Base-by-base conservation (phyloP, 78 protist species). In the Dictyostelium discoideum region DNA sequence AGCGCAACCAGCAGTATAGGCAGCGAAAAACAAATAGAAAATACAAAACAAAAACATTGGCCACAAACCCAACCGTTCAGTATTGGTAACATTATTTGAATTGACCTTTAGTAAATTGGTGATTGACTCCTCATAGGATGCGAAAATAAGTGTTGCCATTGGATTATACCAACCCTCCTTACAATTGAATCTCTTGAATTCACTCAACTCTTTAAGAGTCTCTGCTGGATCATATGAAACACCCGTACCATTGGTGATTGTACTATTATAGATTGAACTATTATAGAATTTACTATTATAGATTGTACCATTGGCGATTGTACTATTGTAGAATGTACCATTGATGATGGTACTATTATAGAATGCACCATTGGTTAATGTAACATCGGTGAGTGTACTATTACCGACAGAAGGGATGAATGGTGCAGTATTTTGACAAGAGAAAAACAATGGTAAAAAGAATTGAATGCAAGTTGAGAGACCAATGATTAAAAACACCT, bases 1-100 rank as follows among this genome's bases (percentile, higher is more conserved):
- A 54, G 88, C 95, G 26, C 67, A 48, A 73, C 95, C 95, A 13
- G 95, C 95, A 0, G 95, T 90, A 72, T 90, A 90, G 5, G 95
- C 95, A 39, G 95, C 95, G 22, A 90, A 90, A 18, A 90, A 16
- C 16, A 90, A 50, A 78, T 90, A 90, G 39, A 90, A 90, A 8
- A 50, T 26, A 7, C 73, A 90, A 48, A 90, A 90, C 44, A 90
- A 7, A 0, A 90, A 32, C 65, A 90, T 32, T 0, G 85, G 85
- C 14, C 42, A 26, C 9, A 90, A 24, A 11, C 95, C 88, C 3
- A 90, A 14, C n/a, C 87, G 37, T 8, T 13, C 1, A 5, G 83
- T 82, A 46, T 83, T 73, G 29, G 11, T 10, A 6, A 54, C 39
- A 0, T 2, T 5, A 0, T 11, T 11, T 0, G 67, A 3, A 86